Percentiles rank a stretch among this genome's conserved stretches.
Evolutionary conservation across 2,329 filamentous ascomycete genomes (phyloP).

Genomic region (Colletotrichum shisoi): DNA sequence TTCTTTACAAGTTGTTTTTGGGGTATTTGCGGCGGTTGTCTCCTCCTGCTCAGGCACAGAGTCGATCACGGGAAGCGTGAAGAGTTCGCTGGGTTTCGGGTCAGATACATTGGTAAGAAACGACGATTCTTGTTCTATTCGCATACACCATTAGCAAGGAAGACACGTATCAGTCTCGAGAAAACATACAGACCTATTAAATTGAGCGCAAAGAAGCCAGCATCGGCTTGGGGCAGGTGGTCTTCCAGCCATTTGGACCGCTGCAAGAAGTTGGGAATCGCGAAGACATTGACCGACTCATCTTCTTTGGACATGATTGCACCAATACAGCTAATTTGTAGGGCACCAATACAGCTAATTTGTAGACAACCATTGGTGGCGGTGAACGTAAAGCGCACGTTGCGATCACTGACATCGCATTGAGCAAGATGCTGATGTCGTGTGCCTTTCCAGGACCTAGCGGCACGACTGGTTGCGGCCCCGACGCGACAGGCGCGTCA

Average conservation of each 20-base stretch:
- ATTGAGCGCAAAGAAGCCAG: slow-evolving; percentile 56
- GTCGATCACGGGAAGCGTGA: slow-evolving; percentile 50
- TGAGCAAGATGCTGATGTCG: not conserved
- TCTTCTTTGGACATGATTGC: slow-evolving; percentile 52
- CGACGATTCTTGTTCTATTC: slow-evolving; percentile 14
- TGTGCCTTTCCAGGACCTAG: not conserved
- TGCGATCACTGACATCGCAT: slow-evolving; percentile 26
- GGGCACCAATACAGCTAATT: slow-evolving; percentile 18
- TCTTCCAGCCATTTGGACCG: slow-evolving; percentile 60
- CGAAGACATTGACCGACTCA: slow-evolving; percentile 65
- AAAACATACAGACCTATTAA: slow-evolving; percentile 47
- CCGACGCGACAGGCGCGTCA: slow-evolving; percentile 34
- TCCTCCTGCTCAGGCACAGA: slow-evolving; percentile 40
- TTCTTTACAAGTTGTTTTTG: slow-evolving; percentile 38
- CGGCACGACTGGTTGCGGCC: not conserved
- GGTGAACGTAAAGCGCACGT: not conserved
- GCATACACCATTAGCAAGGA: not conserved
- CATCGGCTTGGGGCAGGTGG: slow-evolving; percentile 42
- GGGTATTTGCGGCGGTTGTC: slow-evolving; percentile 1
- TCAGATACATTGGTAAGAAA: slow-evolving; percentile 31
- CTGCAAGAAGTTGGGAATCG: slow-evolving; percentile 68
- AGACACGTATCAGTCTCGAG: slow-evolving; percentile 40
- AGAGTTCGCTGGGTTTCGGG: slow-evolving; percentile 50
- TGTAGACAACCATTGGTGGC: slow-evolving; percentile 1
- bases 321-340: slow-evolving; percentile 7